These are phyloP conservation scores for Barnettozyma wickerhamii DNA, from an alignment of 805 yeast genomes.

Conservation along the genomic window DNA sequence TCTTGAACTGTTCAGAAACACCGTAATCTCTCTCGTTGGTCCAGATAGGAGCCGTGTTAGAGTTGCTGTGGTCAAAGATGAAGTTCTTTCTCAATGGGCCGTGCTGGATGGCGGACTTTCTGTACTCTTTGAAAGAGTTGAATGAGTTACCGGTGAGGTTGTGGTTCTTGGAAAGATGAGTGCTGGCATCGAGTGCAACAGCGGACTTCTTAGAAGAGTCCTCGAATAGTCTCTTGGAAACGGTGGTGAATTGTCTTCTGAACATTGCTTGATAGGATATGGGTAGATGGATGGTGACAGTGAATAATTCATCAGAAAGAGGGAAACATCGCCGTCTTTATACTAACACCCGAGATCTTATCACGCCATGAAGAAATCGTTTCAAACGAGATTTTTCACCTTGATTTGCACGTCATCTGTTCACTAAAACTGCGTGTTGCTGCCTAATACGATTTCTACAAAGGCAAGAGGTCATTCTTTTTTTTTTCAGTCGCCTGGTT, in stretches of 20 bases:
- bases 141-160: conserved; percentile 30
- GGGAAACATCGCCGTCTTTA: background rate
- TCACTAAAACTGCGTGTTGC: no score
- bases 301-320: background rate
- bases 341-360: no score
- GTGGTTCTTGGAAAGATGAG: conserved; percentile 6
- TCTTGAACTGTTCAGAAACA: conserved; percentile 22
- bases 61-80: conserved; percentile 7
- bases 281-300: background rate
- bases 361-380: background rate
- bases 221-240: conserved; percentile 13
- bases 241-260: conserved; percentile 7
- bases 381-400: background rate
- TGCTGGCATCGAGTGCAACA: conserved; percentile 14
- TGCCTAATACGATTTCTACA: no score
- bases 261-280: background rate
- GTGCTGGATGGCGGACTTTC: conserved; percentile 34
- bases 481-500: background rate
- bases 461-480: background rate
- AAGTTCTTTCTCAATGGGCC: conserved; percentile 31
- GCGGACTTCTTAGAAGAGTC: conserved; percentile 21
- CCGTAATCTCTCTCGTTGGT: conserved; percentile 23
- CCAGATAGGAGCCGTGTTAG: conserved; percentile 14
- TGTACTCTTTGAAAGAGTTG: conserved; percentile 32
- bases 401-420: no score